Percentiles rank a stretch among this genome's conserved stretches.
These are phyloP conservation scores for Lumnitzera littorea DNA, from an alignment of 345 rosid species.

Conservation along the genomic window DNA sequence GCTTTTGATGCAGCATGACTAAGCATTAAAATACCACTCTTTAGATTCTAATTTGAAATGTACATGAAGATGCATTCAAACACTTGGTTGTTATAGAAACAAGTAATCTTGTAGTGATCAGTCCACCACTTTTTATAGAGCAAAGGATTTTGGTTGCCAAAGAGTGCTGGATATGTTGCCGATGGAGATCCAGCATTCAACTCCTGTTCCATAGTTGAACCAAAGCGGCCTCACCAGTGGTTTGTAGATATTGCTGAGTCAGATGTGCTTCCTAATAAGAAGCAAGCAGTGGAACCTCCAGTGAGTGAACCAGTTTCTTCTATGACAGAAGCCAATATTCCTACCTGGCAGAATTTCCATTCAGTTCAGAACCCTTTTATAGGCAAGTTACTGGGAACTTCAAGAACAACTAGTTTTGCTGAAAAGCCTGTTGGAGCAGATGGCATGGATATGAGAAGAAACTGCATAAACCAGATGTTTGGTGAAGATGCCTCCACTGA, in stretches of 20 bases:
- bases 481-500: conserved; percentile 44
- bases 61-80: no score
- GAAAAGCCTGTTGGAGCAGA: conserved; percentile 42
- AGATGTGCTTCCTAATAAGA: conserved; percentile 69
- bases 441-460: conserved; percentile 17
- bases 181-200: conserved; percentile 49
- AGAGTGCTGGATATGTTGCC: conserved; percentile 30
- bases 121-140: conserved; percentile 43
- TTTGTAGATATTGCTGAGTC: conserved; percentile 53
- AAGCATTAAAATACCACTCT: no score
- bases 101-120: not conserved
- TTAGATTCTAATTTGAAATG: no score
- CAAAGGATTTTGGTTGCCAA: conserved; percentile 61
- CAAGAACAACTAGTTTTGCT: conserved; percentile 42
- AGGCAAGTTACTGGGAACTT: conserved; percentile 51
- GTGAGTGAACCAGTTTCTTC: conserved; percentile 24
- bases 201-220: conserved; percentile 45
- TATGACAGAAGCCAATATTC: conserved; percentile 26
- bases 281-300: conserved; percentile 53
- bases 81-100: no score
- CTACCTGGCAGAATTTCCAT: conserved; percentile 66
- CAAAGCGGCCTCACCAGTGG: conserved; percentile 75
- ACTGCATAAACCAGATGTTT: conserved; percentile 28
- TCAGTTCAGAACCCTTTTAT: conserved; percentile 55
- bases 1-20: no score